Conservation (phyloP, 148 eudicot species). For the Spergularia marina region DNA sequence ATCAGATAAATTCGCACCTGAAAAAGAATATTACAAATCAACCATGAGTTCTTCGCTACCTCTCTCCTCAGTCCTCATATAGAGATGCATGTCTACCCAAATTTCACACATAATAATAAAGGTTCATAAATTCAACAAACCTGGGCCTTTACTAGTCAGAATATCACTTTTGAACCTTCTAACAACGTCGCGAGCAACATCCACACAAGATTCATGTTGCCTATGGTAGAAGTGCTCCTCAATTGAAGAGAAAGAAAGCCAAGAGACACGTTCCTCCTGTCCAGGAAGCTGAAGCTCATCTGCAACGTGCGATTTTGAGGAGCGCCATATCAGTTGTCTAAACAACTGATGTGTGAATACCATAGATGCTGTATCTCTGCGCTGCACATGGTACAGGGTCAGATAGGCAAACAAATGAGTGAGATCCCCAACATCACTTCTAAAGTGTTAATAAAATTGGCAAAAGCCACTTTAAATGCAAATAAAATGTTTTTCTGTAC, state of each 20-base stretch:
- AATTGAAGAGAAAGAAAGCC: conserved; percentile 81
- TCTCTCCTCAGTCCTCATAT: not conserved
- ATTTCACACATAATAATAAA: conserved; percentile 5
- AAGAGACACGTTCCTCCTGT: conserved; percentile 84
- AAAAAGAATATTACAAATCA: conserved; percentile 16
- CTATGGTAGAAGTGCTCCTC: conserved; percentile 93
- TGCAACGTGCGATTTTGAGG: conserved; percentile 71
- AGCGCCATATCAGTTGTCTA: conserved; percentile 89
- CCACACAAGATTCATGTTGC: conserved; percentile 88
- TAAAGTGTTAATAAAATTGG: not conserved
- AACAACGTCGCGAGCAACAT: conserved; percentile 72
- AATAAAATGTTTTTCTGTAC: not conserved
- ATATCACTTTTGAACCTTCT: conserved; percentile 54
- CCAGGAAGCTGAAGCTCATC: conserved; percentile 91
- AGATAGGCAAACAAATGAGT: conserved; percentile 6
- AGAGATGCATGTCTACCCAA: not conserved
- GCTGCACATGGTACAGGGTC: conserved; percentile 44
- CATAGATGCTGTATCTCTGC: conserved; percentile 69
- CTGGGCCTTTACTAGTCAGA: conserved; percentile 44
- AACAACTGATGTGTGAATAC: conserved; percentile 68
- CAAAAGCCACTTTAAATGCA: not conserved
- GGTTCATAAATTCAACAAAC: conserved; percentile 26
- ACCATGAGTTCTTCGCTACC: not conserved
- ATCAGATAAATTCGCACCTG: conserved; percentile 52
- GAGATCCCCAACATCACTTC: not conserved